Base-by-base conservation (phyloP, 2,329 filamentous ascomycete genomes). In the Ophiostoma australiae region DNA sequence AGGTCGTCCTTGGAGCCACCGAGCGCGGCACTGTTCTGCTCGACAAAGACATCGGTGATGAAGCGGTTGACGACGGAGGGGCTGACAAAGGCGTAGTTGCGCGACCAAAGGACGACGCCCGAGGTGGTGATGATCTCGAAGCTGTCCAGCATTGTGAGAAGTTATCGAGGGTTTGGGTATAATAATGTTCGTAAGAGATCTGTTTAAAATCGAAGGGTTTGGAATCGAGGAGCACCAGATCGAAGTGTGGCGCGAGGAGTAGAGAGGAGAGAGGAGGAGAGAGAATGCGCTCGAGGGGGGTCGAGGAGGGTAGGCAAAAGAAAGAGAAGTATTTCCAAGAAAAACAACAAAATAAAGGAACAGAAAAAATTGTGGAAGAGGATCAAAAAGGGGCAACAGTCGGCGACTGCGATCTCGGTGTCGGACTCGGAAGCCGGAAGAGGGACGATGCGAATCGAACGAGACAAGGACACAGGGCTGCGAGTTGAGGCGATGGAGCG, bases 101-200 rank as follows among this genome's bases (percentile, higher is more conserved):
- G 90, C 73, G 94, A 97, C 95, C 95, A 99, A 70, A 99, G 87
- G 72, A 99, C 95, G 74, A 99, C 94, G 71, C 95, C 95, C 3
- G 94, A 97, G 52, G 94, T 97, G 73, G 94, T 97, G 73, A 99
- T 82, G 75, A 99, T 95, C 81, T 99, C 94, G 80, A 99, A 99
- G 20, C 92, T 91, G 83, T 99, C 95, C 81, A 99, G 83, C 94
- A 98, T 98, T 72, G 75, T 79, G 76, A 71, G 68, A 70, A 27
- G 68, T 70, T 23, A 6, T 20, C n/a, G 55, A 15, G 20, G 2
- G 37, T n/a, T 6, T 58, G 15, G 1, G 27, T 15, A 17, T 48
- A 10, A 6, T 15, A 27, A 41, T 11, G 15, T 7, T 23, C n/a
- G 20, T 61, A 55, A 6, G 11, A 23, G 35, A 31, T 67, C 11